A percentile compares a stretch with the other conserved stretches of the same genome.
These are phyloP conservation scores for Creolimax fragrantissima DNA, from an alignment of 78 protist genomes.

Conservation along the genomic window DNA sequence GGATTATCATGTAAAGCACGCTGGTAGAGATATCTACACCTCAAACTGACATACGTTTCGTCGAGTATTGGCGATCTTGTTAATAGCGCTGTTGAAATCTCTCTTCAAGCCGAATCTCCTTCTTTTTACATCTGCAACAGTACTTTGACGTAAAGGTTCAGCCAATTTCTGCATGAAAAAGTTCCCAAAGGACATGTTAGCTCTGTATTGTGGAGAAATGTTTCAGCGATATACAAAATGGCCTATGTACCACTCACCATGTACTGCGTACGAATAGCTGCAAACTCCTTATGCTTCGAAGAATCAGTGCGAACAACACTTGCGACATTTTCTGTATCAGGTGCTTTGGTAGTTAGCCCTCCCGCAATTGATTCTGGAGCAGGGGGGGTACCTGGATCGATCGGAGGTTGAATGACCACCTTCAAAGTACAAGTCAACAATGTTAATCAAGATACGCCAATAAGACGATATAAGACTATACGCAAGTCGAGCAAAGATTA, in stretches of 20 bases:
- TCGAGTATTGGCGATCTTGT: background rate
- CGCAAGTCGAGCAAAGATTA: too few relatives aligned
- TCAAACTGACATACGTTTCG: background rate
- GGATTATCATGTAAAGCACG: background rate
- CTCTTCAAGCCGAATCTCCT: background rate
- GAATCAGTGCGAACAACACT: background rate
- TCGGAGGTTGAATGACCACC: background rate
- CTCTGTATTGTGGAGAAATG: background rate
- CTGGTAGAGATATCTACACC: background rate
- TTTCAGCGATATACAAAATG: background rate
- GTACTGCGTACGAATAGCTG: background rate
- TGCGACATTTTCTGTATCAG: background rate
- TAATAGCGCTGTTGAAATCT: background rate
- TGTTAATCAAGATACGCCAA: too few relatives aligned
- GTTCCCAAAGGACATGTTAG: background rate
- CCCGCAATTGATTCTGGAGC: too few relatives aligned
- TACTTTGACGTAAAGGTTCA: background rate
- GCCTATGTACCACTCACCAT: background rate
- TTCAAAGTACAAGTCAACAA: too few relatives aligned
- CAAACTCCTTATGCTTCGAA: background rate
- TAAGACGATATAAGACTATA: too few relatives aligned
- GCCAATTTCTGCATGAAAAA: background rate
- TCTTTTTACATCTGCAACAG: background rate
- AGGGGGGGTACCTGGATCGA: background rate
- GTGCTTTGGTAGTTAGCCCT: too few relatives aligned